phyloP scores from a whole-genome alignment of 805 yeast species.

The Yarrowia osloensis region DNA sequence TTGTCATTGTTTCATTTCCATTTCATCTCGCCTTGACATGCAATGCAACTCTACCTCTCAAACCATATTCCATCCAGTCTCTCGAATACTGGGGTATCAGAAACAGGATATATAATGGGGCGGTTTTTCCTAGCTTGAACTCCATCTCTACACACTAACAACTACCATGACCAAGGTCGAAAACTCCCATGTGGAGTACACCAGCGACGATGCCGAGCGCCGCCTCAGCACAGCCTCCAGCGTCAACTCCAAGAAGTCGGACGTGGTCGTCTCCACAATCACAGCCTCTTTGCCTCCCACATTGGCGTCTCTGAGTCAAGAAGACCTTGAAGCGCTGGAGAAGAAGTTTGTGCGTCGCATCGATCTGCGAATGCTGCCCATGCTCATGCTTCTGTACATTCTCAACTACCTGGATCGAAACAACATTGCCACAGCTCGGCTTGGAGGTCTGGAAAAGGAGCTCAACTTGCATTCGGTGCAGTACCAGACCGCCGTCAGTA shows the following conservation, averaged over 20 bases:
- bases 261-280: neutral
- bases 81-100: neutral
- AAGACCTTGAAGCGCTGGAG: slow-evolving; percentile 41
- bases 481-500: slow-evolving; percentile 48
- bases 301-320: neutral
- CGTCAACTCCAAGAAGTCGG: neutral
- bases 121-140: neutral
- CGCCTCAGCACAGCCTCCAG: neutral
- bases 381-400: slow-evolving; percentile 41
- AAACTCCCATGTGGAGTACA: slow-evolving; percentile 10
- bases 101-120: neutral
- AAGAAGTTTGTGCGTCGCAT: slow-evolving; percentile 50
- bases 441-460: slow-evolving; percentile 43
- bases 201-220: neutral
- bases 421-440: slow-evolving; percentile 44
- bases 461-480: slow-evolving; percentile 45
- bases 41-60: neutral
- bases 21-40: no score
- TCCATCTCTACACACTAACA: neutral
- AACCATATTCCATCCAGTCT: neutral
- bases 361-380: slow-evolving; percentile 47
- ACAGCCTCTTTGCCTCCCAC: slow-evolving; percentile 4
- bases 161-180: neutral
- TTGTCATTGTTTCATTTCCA: no score
- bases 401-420: slow-evolving; percentile 44